Evolutionary conservation across 1,284 basidiomycete species (phyloP).

Genomic region (Ustilago loliicola): DNA sequence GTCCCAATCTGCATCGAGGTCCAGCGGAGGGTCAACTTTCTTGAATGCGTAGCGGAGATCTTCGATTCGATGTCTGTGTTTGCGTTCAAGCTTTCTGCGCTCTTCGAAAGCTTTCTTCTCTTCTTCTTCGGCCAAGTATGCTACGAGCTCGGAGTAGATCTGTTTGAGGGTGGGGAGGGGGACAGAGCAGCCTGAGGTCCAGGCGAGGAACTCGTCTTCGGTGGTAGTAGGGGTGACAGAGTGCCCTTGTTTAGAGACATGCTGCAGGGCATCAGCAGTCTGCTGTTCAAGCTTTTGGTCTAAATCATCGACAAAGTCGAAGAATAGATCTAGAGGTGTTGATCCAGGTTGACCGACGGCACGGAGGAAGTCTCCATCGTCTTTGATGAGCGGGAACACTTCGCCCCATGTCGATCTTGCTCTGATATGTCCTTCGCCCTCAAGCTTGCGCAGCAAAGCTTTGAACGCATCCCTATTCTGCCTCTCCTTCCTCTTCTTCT

Average conservation of each 20-base stretch:
- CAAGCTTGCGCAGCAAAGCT: slow-evolving; percentile 80
- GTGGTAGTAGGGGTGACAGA: slow-evolving; percentile 71
- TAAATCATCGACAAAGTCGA: slow-evolving; percentile 89
- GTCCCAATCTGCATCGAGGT: slow-evolving; percentile 44
- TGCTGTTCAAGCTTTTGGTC: slow-evolving; percentile 86
- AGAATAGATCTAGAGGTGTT: slow-evolving; percentile 93
- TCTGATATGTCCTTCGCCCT: slow-evolving; percentile 79
- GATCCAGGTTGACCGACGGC: slow-evolving; percentile 92
- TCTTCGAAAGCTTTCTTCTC: slow-evolving; percentile 71
- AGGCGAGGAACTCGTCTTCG: slow-evolving; percentile 74
- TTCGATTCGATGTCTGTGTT: slow-evolving; percentile 88
- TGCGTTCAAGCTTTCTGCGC: slow-evolving; percentile 85
- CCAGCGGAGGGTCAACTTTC: slow-evolving; percentile 80
- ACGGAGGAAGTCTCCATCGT: slow-evolving; percentile 84
- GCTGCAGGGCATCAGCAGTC: slow-evolving; percentile 76
- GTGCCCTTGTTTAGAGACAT: slow-evolving; percentile 76
- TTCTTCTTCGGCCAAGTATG: slow-evolving; percentile 38
- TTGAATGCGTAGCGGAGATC: slow-evolving; percentile 95
- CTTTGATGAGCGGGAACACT: slow-evolving; percentile 81
- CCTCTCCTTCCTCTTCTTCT: slow-evolving; percentile 46
- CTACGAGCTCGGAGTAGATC: slow-evolving; percentile 25
- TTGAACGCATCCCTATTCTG: slow-evolving; percentile 70
- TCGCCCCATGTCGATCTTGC: slow-evolving; percentile 91
- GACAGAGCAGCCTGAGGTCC: slow-evolving; percentile 29
- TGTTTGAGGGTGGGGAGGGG: slow-evolving; percentile 24